These are phyloP conservation scores for Batkoa obscura DNA, from an alignment of 371 early-diverging fungal genomes.

Conservation along the genomic window DNA sequence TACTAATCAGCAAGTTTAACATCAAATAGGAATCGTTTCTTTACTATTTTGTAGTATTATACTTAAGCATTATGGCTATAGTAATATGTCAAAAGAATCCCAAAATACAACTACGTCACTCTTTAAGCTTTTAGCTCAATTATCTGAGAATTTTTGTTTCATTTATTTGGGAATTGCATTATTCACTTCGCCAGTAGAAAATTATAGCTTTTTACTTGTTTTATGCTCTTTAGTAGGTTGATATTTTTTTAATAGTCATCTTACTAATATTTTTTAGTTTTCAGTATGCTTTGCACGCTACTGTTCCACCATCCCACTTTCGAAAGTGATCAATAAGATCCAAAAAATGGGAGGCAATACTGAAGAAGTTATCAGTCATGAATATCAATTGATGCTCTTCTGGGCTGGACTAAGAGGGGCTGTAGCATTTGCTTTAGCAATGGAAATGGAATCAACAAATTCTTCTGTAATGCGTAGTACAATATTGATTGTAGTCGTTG, in stretches of 20 bases:
- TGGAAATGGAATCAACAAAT: slow-evolving; percentile 47
- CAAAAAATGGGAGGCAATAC: slow-evolving; percentile 27
- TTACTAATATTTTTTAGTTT: slow-evolving; percentile 9
- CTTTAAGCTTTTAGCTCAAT: slow-evolving; percentile 72
- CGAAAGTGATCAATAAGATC: slow-evolving; percentile 49
- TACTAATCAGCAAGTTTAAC: background rate
- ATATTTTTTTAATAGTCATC: background rate
- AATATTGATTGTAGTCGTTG: slow-evolving; percentile 72
- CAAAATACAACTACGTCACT: slow-evolving; percentile 65
- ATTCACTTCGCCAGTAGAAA: slow-evolving; percentile 50
- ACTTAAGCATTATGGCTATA: slow-evolving; percentile 79
- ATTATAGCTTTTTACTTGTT: slow-evolving; percentile 52
- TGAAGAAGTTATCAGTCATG: slow-evolving; percentile 40
- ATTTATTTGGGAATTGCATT: slow-evolving; percentile 85
- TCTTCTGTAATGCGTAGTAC: slow-evolving; percentile 58
- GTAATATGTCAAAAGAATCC: slow-evolving; percentile 55
- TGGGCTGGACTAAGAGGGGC: slow-evolving; percentile 93
- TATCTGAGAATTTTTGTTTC: slow-evolving; percentile 88
- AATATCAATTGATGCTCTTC: slow-evolving; percentile 82
- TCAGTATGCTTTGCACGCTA: slow-evolving; percentile 68
- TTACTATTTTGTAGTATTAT: slow-evolving; percentile 86
- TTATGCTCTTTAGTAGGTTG: slow-evolving; percentile 36
- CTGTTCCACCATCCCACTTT: slow-evolving; percentile 61
- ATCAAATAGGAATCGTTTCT: slow-evolving; percentile 59
- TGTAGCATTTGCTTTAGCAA: slow-evolving; percentile 83